Conservation (phyloP, 495 filamentous ascomycete genomes). For the Penicillium pancosmium region DNA sequence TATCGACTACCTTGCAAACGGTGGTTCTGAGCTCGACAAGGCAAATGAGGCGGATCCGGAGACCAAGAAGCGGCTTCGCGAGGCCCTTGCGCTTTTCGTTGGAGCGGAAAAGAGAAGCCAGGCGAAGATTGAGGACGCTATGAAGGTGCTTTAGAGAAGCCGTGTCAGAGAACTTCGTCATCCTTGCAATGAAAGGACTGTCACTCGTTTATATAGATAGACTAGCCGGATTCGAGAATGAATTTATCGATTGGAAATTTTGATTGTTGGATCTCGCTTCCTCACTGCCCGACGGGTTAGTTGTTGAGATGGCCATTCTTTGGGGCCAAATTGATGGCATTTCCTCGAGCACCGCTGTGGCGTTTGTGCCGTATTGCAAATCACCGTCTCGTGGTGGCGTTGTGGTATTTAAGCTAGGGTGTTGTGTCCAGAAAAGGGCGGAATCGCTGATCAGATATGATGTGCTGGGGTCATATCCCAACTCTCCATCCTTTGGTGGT, state of each 20-base stretch:
- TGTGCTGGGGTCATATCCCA: not conserved
- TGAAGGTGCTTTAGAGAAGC: conserved; percentile 12
- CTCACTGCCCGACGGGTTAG: not conserved
- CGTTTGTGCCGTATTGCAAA: not conserved
- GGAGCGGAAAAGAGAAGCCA: conserved; percentile 25
- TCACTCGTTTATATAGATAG: conserved; percentile 7
- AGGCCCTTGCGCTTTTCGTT: conserved; percentile 25
- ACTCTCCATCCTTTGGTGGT: conserved; percentile 6
- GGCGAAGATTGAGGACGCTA: conserved; percentile 25
- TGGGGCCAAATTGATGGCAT: conserved; percentile 1
- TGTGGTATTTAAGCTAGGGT: conserved; percentile 2
- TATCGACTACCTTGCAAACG: conserved; percentile 29
- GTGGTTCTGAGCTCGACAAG: conserved; percentile 25
- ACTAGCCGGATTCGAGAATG: conserved; percentile 6
- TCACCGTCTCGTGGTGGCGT: conserved; percentile 4
- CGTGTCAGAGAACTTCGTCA: not conserved
- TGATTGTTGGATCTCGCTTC: not conserved
- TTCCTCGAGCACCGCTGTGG: not conserved
- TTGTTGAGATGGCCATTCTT: not conserved
- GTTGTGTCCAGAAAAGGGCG: conserved; percentile 17
- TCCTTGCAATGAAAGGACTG: not conserved
- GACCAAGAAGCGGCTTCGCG: conserved; percentile 20
- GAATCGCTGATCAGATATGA: conserved; percentile 14
- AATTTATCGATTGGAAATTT: not conserved
- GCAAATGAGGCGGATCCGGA: conserved; percentile 26